Percentiles rank a stretch among this genome's conserved stretches.
Evolutionary conservation across 345 rosid species (phyloP).

Genomic region (Camelina neglecta): DNA sequence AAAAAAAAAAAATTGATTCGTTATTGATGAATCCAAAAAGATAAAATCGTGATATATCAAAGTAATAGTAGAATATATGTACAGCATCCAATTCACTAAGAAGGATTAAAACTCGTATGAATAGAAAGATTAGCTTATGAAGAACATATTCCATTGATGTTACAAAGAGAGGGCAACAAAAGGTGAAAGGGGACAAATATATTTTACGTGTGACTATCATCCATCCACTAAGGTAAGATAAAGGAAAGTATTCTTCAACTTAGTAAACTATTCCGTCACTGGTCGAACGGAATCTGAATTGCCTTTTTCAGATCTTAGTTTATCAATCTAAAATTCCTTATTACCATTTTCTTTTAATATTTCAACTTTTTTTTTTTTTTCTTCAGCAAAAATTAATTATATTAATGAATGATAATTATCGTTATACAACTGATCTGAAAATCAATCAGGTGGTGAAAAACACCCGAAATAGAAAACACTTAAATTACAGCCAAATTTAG

Average conservation of each 20-base stretch:
- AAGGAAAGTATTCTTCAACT: conserved; percentile 30
- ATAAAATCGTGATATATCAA: background rate
- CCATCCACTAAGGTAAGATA: conserved; percentile 36
- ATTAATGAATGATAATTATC: too few relatives aligned
- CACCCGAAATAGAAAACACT: too few relatives aligned
- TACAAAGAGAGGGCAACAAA: conserved; percentile 30
- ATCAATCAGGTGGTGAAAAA: too few relatives aligned
- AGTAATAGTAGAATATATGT: conserved; percentile 2
- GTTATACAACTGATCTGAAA: too few relatives aligned
- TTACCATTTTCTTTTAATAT: too few relatives aligned
- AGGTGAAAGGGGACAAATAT: conserved; percentile 6
- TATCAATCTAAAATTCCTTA: background rate
- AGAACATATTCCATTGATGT: conserved; percentile 41
- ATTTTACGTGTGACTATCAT: conserved; percentile 14
- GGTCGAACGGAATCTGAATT: conserved; percentile 16
- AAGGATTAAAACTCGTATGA: conserved; percentile 12
- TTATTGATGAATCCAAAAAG: conserved; percentile 4
- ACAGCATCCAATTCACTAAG: conserved; percentile 18
- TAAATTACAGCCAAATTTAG: too few relatives aligned
- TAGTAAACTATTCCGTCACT: conserved; percentile 11
- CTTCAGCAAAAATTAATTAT: too few relatives aligned
- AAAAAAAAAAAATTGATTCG: background rate
- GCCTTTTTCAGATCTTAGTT: background rate
- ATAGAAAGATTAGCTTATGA: conserved; percentile 15
- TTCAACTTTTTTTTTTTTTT: too few relatives aligned